Evolutionary conservation across 108 stramenopile genomes (phyloP).

Genomic region (Aurantiochytrium sp.): DNA sequence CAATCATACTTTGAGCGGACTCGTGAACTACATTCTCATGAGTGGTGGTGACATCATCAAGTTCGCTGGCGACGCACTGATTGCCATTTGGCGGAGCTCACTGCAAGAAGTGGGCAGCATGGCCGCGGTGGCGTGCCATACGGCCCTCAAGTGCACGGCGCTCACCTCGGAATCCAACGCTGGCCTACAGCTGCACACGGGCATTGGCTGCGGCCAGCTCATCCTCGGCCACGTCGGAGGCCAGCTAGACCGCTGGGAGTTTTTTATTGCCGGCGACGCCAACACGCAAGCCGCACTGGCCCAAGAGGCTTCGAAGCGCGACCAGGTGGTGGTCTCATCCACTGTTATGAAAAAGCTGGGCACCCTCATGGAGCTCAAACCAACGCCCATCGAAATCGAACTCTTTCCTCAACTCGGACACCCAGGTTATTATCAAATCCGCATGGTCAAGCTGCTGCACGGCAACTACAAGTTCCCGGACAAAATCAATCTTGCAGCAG

Average conservation of each 20-base stretch:
- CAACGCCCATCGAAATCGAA: background rate
- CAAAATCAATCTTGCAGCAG: background rate
- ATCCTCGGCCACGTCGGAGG: slow-evolving; percentile 45
- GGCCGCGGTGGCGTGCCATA: slow-evolving; percentile 45
- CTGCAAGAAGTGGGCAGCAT: slow-evolving; percentile 21
- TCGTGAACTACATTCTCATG: slow-evolving; percentile 43
- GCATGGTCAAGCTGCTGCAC: background rate
- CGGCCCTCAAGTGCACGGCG: slow-evolving; percentile 31
- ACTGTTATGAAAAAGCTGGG: slow-evolving; percentile 4
- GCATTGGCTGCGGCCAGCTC: slow-evolving; percentile 44
- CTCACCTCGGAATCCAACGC: background rate
- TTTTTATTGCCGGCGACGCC: slow-evolving; percentile 47
- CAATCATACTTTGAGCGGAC: background rate
- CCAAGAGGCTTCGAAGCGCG: slow-evolving; percentile 36
- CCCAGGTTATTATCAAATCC: background rate
- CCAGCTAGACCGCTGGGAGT: slow-evolving; percentile 44
- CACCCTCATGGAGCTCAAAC: background rate
- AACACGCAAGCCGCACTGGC: slow-evolving; percentile 45
- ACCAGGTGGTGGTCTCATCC: slow-evolving; percentile 43
- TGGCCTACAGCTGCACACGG: slow-evolving; percentile 40
- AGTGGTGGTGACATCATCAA: slow-evolving; percentile 58
- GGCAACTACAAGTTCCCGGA: background rate
- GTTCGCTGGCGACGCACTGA: slow-evolving; percentile 55
- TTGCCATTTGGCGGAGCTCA: slow-evolving; percentile 46
- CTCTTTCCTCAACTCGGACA: background rate